phyloP scores from a whole-genome alignment of 2,329 filamentous ascomycete species.

The Epicoccum nigrum region DNA sequence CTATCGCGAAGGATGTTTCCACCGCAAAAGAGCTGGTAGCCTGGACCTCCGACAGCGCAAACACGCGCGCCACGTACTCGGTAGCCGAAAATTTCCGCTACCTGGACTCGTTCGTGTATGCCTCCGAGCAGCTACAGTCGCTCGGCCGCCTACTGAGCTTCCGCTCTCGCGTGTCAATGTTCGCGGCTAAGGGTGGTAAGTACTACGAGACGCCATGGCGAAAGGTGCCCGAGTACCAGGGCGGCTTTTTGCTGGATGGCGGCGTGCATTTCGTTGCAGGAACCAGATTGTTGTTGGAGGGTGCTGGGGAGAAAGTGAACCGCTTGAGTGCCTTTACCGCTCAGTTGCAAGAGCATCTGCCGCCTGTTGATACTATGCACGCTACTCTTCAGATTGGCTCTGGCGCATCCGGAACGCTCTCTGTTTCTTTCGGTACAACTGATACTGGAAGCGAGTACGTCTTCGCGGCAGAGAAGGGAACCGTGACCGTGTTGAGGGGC shows the following conservation, averaged over 20 bases:
- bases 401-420: conserved; percentile 63
- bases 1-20: conserved; percentile 66
- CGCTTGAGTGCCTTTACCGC: conserved; percentile 62
- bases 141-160: conserved; percentile 65
- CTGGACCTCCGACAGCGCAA: conserved; percentile 50
- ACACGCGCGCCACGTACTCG: conserved; percentile 49
- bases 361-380: conserved; percentile 71
- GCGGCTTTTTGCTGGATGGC: conserved; percentile 77
- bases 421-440: conserved; percentile 63
- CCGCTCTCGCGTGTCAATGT: conserved; percentile 53
- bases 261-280: conserved; percentile 75
- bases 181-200: conserved; percentile 59
- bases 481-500: conserved; percentile 57
- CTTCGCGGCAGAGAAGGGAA: conserved; percentile 64
- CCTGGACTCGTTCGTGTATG: conserved; percentile 61
- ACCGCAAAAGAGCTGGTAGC: conserved; percentile 57
- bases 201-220: conserved; percentile 68
- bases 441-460: conserved; percentile 62
- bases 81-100: conserved; percentile 78
- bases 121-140: conserved; percentile 55
- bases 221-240: conserved; percentile 72
- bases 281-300: conserved; percentile 63
- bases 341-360: conserved; percentile 62
- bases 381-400: conserved; percentile 61
- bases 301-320: conserved; percentile 49